Conservation (phyloP, 2,329 filamentous ascomycete genomes). For the Aspergillus tanneri region DNA sequence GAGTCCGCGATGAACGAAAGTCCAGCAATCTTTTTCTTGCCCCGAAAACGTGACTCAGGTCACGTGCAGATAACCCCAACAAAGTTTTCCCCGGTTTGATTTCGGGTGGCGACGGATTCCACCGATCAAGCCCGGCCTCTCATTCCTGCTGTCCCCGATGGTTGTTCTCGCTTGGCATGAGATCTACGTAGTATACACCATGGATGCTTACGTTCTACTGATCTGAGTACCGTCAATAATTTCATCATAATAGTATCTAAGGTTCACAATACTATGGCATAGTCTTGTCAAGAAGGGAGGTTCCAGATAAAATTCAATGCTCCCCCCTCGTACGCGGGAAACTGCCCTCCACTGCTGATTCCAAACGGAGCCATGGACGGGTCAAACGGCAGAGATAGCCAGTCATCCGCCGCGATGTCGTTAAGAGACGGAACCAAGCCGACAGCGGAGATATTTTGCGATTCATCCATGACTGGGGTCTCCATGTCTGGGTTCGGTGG, state of each 20-base stretch:
- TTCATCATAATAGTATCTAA: neutral
- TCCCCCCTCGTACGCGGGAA: conserved; percentile 42
- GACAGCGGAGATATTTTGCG: conserved; percentile 29
- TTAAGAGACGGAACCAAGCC: conserved; percentile 31
- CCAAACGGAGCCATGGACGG: conserved; percentile 47
- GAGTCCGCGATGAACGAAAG: neutral
- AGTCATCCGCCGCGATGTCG: conserved; percentile 39
- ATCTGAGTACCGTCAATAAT: no score
- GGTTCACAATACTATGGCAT: neutral
- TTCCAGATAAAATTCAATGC: conserved; percentile 47
- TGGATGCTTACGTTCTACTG: no score
- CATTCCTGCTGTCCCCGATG: neutral
- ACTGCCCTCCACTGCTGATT: conserved; percentile 37
- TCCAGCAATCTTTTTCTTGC: conserved; percentile 21
- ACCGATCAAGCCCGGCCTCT: neutral
- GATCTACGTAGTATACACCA: neutral
- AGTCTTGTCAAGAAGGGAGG: conserved; percentile 34
- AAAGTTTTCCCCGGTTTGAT: neutral
- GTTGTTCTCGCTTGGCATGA: no score
- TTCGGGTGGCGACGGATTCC: neutral
- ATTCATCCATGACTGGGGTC: conserved; percentile 20
- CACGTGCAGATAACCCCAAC: conserved; percentile 17
- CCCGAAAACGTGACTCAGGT: conserved; percentile 23
- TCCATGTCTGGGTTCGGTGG: conserved; percentile 27
- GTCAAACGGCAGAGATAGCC: conserved; percentile 45